phyloP scores from a whole-genome alignment of 1,284 basidiomycete genomes.

The Albatrellus sp. region DNA sequence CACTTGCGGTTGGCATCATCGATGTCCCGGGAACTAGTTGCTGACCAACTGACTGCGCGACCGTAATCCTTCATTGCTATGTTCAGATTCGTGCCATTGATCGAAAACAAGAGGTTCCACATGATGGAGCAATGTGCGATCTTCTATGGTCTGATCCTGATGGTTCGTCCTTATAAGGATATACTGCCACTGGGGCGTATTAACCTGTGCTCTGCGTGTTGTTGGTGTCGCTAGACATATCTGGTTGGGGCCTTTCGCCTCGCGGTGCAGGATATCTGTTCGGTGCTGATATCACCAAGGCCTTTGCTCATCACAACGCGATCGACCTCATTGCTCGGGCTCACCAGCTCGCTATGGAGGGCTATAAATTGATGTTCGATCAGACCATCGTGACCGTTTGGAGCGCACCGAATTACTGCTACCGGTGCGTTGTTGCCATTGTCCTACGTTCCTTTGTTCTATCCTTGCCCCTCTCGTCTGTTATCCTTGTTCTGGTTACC shows the following conservation, averaged over 20 bases:
- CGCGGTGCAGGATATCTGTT: constrained; percentile 94
- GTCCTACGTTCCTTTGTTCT: too few species aligned
- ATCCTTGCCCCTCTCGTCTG: not conserved
- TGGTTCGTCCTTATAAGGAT: constrained; percentile 32
- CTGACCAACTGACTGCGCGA: too few species aligned
- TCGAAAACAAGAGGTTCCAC: constrained; percentile 97
- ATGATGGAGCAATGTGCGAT: constrained; percentile 99
- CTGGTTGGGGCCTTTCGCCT: constrained; percentile 94
- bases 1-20: too few species aligned
- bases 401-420: constrained; percentile 98
- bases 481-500: too few species aligned
- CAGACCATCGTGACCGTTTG: constrained; percentile 94
- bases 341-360: constrained; percentile 98
- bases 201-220: not conserved
- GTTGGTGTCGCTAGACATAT: constrained; percentile 64
- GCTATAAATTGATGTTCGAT: constrained; percentile 98
- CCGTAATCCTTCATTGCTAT: not conserved
- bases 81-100: constrained; percentile 87
- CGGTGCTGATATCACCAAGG: constrained; percentile 83
- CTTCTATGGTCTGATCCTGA: constrained; percentile 98
- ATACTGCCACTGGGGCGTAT: not conserved
- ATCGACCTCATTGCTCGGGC: constrained; percentile 94
- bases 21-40: too few species aligned
- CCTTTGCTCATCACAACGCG: constrained; percentile 83
- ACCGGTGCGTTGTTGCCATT: constrained; percentile 47